A percentile compares a stretch with the other conserved stretches of the same genome.
Evolutionary conservation across 495 filamentous ascomycete genomes (phyloP).

Genomic region (Hypoxylon rickii): DNA sequence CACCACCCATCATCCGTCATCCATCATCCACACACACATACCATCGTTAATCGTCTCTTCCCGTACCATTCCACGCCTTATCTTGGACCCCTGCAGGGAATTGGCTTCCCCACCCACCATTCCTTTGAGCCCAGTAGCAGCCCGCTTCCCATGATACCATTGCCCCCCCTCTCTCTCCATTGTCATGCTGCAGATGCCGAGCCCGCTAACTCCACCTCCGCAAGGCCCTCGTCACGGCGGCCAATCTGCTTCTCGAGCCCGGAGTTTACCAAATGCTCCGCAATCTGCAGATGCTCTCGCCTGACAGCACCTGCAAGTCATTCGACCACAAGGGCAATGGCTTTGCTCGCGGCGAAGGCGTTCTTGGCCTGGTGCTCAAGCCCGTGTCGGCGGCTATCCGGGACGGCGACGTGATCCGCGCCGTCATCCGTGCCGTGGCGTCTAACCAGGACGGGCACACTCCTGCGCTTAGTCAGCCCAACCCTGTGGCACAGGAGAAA

Average conservation of each 20-base stretch:
- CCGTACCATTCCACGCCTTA: too few species aligned
- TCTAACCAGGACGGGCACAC: slow-evolving; percentile 56
- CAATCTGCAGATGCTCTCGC: slow-evolving; percentile 32
- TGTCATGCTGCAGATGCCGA: too few species aligned
- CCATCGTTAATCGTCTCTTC: too few species aligned
- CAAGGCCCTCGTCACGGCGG: slow-evolving; percentile 51
- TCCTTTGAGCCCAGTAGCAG: too few species aligned
- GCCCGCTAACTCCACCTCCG: too few species aligned
- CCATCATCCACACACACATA: too few species aligned
- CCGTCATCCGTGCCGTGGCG: slow-evolving; percentile 57
- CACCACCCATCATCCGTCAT: too few species aligned
- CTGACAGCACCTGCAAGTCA: slow-evolving; percentile 48
- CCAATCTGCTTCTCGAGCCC: slow-evolving; percentile 50
- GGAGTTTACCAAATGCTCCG: slow-evolving; percentile 6
- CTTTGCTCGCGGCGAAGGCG: slow-evolving; percentile 62
- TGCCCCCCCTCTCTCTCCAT: too few species aligned
- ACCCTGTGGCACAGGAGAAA: slow-evolving; percentile 47
- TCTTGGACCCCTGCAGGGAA: too few species aligned
- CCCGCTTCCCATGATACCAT: too few species aligned
- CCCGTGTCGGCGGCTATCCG: slow-evolving; percentile 47
- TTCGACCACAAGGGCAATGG: slow-evolving; percentile 62
- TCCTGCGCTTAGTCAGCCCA: slow-evolving; percentile 55
- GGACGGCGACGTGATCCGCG: slow-evolving; percentile 56
- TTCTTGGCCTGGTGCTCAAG: slow-evolving; percentile 59
- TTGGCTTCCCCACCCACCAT: too few species aligned